Base-by-base conservation (phyloP, 2,329 filamentous ascomycete species). In the Dactylellina haptotyla region DNA sequence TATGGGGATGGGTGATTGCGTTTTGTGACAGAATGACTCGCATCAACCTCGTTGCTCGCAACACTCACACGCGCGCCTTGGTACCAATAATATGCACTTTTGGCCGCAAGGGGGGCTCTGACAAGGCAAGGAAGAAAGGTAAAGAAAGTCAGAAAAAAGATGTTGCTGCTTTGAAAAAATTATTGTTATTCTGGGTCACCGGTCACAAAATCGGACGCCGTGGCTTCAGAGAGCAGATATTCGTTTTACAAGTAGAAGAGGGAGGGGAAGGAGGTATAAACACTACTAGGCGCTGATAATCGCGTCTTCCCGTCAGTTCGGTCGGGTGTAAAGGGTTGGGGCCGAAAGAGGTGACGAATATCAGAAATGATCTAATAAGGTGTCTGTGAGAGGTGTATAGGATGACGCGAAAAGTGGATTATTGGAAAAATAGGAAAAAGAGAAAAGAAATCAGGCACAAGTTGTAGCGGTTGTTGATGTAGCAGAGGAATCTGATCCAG, bases 241-340 rank as follows among this genome's bases (percentile, higher is more conserved):
- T n/a, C n/a, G n/a, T n/a, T n/a, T n/a, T n/a, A n/a, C n/a, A n/a
- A n/a, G n/a, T n/a, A n/a, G n/a, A n/a, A n/a, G n/a, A n/a, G n/a
- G n/a, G 30, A 14, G 14, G 30, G 14, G 30, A 6, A 6, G 30
- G 30, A 34, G 30, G 6, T 4, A 45, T 20, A 43, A 41, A 3
- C 4, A n/a, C 34, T 20, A 30, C 34, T 57, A 41, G 58, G 37
- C 58, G 41, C 66, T 63, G 50, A 71, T 63, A 71, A 63, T 71
- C 66, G 66, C 46, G 61, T 71, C 66, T 71, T 71, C 58, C 66
- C 66, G 66, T 61, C 58, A 39, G 51, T 58, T 51, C 58, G 46
- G 46, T 53, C 30, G n/a, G 32, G 18, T 48, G 16, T 5, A 20
- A 4, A 28, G 48, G 20, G 61, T 48, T 32, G 43, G 39, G 53